Evolutionary conservation across 345 rosid species (phyloP).

Genomic region (Gossypium thurberi): DNA sequence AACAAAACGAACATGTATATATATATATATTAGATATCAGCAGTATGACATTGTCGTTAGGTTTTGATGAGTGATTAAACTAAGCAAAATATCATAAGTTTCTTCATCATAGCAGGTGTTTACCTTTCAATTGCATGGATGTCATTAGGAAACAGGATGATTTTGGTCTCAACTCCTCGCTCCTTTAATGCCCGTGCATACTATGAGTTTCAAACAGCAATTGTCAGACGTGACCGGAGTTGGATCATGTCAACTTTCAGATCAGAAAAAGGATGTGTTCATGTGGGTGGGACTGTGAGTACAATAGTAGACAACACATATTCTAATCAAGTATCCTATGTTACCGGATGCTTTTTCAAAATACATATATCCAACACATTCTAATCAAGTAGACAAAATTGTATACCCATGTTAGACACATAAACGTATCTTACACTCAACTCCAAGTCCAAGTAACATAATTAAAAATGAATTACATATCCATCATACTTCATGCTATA

Average conservation of each 20-base stretch:
- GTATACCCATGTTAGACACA: background rate
- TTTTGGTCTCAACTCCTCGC: constrained; percentile 69
- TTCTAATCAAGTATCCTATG: background rate
- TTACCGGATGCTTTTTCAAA: background rate
- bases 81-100: background rate
- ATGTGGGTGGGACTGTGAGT: background rate
- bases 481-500: background rate
- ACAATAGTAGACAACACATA: background rate
- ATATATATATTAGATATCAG: constrained; percentile 17
- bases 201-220: constrained; percentile 29
- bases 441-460: background rate
- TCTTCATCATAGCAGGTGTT: background rate
- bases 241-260: background rate
- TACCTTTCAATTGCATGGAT: constrained; percentile 72
- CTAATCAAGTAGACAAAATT: too few species aligned
- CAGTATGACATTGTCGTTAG: background rate
- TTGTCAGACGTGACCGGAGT: background rate
- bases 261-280: background rate
- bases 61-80: background rate
- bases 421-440: background rate
- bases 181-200: constrained; percentile 76
- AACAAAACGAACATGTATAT: background rate
- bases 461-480: background rate
- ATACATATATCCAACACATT: background rate
- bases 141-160: constrained; percentile 61